Conservation (phyloP, 1,284 basidiomycete genomes). For the Tylopilus sp. region DNA sequence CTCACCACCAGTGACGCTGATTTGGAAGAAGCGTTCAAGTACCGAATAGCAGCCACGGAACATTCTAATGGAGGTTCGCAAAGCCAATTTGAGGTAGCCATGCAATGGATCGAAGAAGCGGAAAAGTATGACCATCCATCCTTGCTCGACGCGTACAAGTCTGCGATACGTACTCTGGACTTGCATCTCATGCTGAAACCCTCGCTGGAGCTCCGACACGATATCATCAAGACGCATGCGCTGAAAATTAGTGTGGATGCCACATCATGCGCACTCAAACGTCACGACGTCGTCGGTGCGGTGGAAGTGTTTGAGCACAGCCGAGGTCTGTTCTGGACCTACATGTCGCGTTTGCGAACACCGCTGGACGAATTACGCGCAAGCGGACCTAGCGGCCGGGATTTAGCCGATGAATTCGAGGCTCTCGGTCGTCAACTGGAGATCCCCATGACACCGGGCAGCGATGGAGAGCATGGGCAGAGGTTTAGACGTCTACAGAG, state of each 20-base stretch:
- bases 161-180: constrained; percentile 17
- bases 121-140: constrained; percentile 20
- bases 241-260: constrained; percentile 19
- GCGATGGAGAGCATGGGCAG: constrained; percentile 8
- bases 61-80: constrained; percentile 14
- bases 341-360: constrained; percentile 13
- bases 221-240: constrained; percentile 12
- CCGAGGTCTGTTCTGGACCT: constrained; percentile 19
- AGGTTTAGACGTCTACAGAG: constrained; percentile 19
- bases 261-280: constrained; percentile 20
- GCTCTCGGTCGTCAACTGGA: constrained; percentile 22
- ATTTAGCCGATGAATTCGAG: constrained; percentile 23
- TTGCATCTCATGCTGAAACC: constrained; percentile 18
- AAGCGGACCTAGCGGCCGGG: constrained; percentile 5
- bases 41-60: constrained; percentile 10
- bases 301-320: constrained; percentile 25
- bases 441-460: not conserved
- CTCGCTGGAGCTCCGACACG: constrained; percentile 15
- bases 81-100: constrained; percentile 11
- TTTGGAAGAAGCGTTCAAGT: constrained; percentile 17
- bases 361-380: constrained; percentile 15
- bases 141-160: constrained; percentile 13
- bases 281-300: constrained; percentile 9
- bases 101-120: constrained; percentile 18
- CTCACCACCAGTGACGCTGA: constrained; percentile 8